These are phyloP conservation scores for Trichoderma asperelloides DNA, from an alignment of 495 filamentous ascomycete genomes.

Conservation along the genomic window DNA sequence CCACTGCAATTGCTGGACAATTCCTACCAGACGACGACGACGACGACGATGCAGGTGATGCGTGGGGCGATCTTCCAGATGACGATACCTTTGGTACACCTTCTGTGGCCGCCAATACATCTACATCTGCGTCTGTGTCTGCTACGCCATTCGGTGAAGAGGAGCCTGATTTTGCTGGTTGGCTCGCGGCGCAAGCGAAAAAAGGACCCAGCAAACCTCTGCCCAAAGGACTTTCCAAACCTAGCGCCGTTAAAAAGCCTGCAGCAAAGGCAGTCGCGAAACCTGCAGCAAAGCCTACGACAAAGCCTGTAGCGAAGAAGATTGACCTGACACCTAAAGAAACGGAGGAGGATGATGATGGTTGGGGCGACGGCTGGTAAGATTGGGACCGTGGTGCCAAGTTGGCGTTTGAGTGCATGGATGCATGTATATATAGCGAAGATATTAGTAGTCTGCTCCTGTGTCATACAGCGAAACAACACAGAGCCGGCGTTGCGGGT, in stretches of 20 bases:
- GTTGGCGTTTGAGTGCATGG: not conserved
- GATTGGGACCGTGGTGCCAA: not conserved
- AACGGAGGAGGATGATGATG: constrained; percentile 48
- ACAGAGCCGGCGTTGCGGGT: not conserved
- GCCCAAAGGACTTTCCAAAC: constrained; percentile 68
- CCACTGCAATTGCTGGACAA: constrained; percentile 32
- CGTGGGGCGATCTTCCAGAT: constrained; percentile 64
- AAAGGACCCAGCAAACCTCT: constrained; percentile 57
- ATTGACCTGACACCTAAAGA: constrained; percentile 48
- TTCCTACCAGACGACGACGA: constrained; percentile 33
- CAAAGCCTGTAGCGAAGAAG: constrained; percentile 38
- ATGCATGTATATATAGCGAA: not conserved
- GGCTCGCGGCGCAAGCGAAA: constrained; percentile 75
- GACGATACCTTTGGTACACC: constrained; percentile 43
- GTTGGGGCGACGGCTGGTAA: constrained; percentile 64
- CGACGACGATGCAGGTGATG: constrained; percentile 48
- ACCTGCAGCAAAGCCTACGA: constrained; percentile 17
- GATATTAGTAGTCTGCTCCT: not conserved
- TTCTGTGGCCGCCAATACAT: constrained; percentile 28
- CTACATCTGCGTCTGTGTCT: constrained; percentile 20
- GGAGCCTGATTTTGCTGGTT: constrained; percentile 89
- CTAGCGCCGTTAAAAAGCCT: constrained; percentile 27
- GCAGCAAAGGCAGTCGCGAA: constrained; percentile 7
- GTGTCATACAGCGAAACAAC: not conserved
- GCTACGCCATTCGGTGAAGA: constrained; percentile 61